A percentile compares a stretch with the other conserved stretches of the same genome.
phyloP scores from a whole-genome alignment of 1,284 basidiomycete genomes.

The Papiliotrema laurentii region DNA sequence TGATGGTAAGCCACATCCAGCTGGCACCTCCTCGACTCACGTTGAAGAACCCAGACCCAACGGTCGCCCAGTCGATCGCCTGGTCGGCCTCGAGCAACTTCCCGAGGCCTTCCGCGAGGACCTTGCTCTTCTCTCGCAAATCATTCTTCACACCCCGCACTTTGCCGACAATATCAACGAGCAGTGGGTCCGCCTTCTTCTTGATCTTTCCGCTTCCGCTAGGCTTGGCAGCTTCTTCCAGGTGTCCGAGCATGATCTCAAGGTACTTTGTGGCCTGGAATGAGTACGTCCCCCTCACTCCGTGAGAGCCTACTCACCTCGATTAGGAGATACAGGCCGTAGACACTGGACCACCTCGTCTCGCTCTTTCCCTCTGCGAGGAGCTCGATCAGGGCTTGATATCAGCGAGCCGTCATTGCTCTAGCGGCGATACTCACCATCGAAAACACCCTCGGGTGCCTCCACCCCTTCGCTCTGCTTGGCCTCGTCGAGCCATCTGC shows the following conservation, averaged over 20 bases:
- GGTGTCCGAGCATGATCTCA: constrained; percentile 2
- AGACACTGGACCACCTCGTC: not conserved
- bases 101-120: constrained; percentile 8
- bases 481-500: no score
- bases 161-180: constrained; percentile 9
- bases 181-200: constrained; percentile 2
- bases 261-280: constrained; percentile 2
- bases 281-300: not conserved
- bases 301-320: constrained; percentile 5
- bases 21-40: constrained; percentile 5
- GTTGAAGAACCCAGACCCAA: constrained; percentile 5
- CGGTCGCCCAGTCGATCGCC: constrained; percentile 1
- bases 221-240: constrained; percentile 3
- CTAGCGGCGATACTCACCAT: no score
- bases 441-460: no score
- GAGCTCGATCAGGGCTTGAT: not conserved
- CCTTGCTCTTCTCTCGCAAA: constrained; percentile 7
- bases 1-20: not conserved
- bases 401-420: no score
- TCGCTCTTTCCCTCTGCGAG: not conserved
- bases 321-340: constrained; percentile 1
- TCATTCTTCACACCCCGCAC: constrained; percentile 9
- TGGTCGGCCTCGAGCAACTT: constrained; percentile 8
- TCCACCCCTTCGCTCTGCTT: no score
- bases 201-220: constrained; percentile 7